Base-by-base conservation (phyloP, 1,284 basidiomycete species). In the Coniferiporia sulphurascens region DNA sequence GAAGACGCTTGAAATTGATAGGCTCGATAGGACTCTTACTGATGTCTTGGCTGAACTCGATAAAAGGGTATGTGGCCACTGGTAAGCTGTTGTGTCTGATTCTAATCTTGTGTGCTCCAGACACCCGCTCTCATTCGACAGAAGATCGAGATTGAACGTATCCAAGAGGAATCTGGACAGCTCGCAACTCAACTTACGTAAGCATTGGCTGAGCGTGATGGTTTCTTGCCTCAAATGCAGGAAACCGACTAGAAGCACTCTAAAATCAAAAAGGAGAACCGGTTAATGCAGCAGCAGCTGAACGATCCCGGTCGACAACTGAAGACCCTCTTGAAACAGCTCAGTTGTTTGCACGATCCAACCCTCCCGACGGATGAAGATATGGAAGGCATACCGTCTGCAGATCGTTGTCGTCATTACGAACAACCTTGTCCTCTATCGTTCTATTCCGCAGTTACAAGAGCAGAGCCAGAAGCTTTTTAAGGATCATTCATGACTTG, bases 401-500 rank as follows among this genome's bases (percentile, higher is more conserved):
- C 80, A 1, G 79, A 85, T 87, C 32, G 86, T 94, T 63, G 77
- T 78, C 0, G 84, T 98, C 64, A 96, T 98, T 71, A 90, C 92
- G 21, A 91, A 91, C 68, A 83, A 95, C 66, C 84, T 99, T 12
- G 91, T 98, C 50, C 83, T 93, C 27, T 99, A 95, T 85, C 80
- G 80, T 49, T 90, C 87, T 1, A 84, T 98, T 52, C 80, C 84
- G 10, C 80, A 83, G 19, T 76, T 99, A 32, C 93, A 97, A 67
- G 83, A 87, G 52, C 94, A 97, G 75, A 99, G 99, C 71, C 86
- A 90, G 72, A 89, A 90, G 65, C 76, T 98, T 9, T 77, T 99
- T n/a, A 34, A 86, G 83, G 68, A 86, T 97, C 62, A 87, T 90
- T 7, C 82, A 95, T 22, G 89, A 92, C 62, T 77, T 95, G 35